Evolutionary conservation across 2,329 filamentous ascomycete genomes (phyloP), one percentile per base, ranked within the genome.

Genomic region (Microcyclospora tardicrescens): DNA sequence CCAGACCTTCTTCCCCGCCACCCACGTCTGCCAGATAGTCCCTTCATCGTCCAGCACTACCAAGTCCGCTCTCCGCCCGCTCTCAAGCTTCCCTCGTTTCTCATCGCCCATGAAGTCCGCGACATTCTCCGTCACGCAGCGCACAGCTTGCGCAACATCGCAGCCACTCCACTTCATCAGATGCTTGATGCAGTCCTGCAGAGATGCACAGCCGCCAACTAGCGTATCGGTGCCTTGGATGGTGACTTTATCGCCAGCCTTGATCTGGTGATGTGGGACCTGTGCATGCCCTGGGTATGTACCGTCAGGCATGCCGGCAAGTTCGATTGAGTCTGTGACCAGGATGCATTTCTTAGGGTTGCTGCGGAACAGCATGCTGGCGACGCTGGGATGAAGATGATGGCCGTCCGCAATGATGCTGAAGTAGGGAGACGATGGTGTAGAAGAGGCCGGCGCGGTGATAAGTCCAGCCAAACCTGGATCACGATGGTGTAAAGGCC

Each of bases 311-410:
- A 73, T 56, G 6, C 68, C 68, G 9, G 68, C 67, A 2, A 75
- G 61, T 48, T 75, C 71, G 45, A 72, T 71, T 38, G 61, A 65
- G 52, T 74, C 71, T 1, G 69, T 73, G 42, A 73, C 64, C 34
- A 72, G 53, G 35, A 74, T 68, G 43, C 66, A 66, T 41, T 65
- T 64, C 11, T 52, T 43, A 2, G 68, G 68, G 27, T 65, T 64
- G 2, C 65, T 53, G 15, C 63, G 61, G 50, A 70, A 65, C 3
- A 72, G 63, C 27, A 74, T 57, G 0, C 63, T 62, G 0, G 69
- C 60, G 1, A 72, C 62, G 12, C 56, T 53, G 1, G 70, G 69
- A 45, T 74, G 69, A 3, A 75, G 53, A 43, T 75, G 72, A 36
- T 72, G 63, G 27, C 66, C 66, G 42, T 75, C 72, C 2, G 70